Evolutionary conservation across 192 early-diverging fungal species (phyloP).

Genomic region (Rhizophlyctis rosea): DNA sequence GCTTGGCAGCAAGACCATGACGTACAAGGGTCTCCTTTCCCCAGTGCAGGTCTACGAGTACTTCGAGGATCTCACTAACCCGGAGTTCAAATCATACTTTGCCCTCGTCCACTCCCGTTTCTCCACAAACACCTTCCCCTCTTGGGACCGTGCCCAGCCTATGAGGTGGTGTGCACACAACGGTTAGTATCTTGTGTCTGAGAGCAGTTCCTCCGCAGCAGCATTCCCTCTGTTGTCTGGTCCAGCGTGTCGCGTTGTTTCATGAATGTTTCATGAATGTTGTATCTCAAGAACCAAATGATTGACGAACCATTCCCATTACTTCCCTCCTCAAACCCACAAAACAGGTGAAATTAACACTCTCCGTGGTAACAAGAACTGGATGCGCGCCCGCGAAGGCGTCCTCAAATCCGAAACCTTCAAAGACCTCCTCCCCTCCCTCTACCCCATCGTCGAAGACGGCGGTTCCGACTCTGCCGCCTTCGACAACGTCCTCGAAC

Average conservation of each 20-base stretch:
- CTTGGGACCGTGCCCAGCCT: constrained; percentile 98
- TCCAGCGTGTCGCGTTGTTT: neutral
- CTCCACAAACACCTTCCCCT: constrained; percentile 99
- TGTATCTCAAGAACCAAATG: too few species aligned
- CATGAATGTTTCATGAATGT: neutral
- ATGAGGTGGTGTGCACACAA: constrained; percentile 99
- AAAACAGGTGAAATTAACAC: constrained; percentile 93
- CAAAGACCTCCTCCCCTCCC: constrained; percentile 68
- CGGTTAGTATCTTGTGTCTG: constrained; percentile 54
- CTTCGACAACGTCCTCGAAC: constrained; percentile 94
- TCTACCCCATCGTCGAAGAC: constrained; percentile 94
- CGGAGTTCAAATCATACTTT: constrained; percentile 84
- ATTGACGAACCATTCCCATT: too few species aligned
- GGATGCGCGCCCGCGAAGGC: constrained; percentile 98
- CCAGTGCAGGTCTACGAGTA: constrained; percentile 93
- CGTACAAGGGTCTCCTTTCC: constrained; percentile 96
- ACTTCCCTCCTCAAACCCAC: neutral
- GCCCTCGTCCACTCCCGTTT: constrained; percentile 97
- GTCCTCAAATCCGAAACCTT: constrained; percentile 84
- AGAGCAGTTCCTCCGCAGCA: neutral
- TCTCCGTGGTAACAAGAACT: constrained; percentile 98
- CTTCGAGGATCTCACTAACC: constrained; percentile 85
- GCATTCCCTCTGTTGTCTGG: too few species aligned
- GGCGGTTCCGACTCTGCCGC: constrained; percentile 95
- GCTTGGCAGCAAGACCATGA: constrained; percentile 85